Base-by-base conservation (phyloP, 2,329 filamentous ascomycete genomes). In the Polytolypa hystricis region DNA sequence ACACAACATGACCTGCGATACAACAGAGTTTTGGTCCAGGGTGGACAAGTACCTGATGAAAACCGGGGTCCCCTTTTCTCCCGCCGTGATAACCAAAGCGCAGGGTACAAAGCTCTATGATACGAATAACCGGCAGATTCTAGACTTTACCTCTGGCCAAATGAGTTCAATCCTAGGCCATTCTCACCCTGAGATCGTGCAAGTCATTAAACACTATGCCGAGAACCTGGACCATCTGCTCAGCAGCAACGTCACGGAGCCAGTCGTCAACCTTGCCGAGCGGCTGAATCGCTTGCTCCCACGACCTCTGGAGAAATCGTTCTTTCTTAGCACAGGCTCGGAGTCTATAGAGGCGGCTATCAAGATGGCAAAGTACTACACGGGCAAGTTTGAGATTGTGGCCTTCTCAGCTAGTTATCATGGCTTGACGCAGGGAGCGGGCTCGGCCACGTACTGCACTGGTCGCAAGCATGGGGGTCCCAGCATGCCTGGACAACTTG, bases 321-420 rank as follows among this genome's bases (percentile, higher is more conserved):
- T 76, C 48, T 77, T 78, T 42, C 58, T 76, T 7, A 71, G 61
- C 34, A 78, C 73, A 0, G 73, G 73, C 1, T 66, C 63, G 2
- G 73, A 78, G 49, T 67, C 61, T 30, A 73, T 67, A 41, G 76
- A 81, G 44, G 74, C 73, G 3, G 77, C 77, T 2, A 75, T 81
- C 39, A 73, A 74, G 39, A 64, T 81, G 45, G 76, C 77, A 4
- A 81, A 81, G 45, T 57, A 64, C 7, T 77, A 69, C 47, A 81
- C 76, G 0, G 73, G 74, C 1, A 79, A 76, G 35, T 80, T 74
- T 46, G 74, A 80, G 51, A 67, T 81, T 34, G 72, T 80, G 4
- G 77, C 64, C 0, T 60, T 80, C 35, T 66, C 65, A 0, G 69
- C 69, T 0, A 73, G 69, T 21, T 81, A 69, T 61, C 76, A 81